phyloP scores from a whole-genome alignment of 2,329 filamentous ascomycete genomes.

The Penicillium sp. region DNA sequence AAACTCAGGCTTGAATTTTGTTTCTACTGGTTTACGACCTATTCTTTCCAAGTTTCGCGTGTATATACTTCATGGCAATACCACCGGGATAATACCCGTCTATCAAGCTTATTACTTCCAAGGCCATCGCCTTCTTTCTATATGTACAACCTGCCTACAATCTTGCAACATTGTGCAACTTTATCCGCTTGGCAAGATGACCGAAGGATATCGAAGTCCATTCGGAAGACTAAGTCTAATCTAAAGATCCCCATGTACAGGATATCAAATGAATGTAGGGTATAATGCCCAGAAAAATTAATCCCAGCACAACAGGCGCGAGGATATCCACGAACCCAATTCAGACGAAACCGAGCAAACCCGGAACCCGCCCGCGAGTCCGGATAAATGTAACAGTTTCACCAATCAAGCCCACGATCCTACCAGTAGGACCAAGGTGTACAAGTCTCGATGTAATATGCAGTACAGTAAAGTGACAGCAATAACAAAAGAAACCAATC shows the following conservation, averaged over 20 bases:
- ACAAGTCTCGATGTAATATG: background rate
- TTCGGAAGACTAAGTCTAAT: conserved; percentile 8
- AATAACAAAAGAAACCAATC: background rate
- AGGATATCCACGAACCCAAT: background rate
- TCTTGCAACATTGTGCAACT: background rate
- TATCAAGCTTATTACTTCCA: no score
- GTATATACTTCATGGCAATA: no score
- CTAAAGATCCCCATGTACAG: background rate
- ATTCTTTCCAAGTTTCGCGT: no score
- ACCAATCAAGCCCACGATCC: background rate
- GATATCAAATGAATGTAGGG: conserved; percentile 5
- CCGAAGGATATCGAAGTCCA: conserved; percentile 22
- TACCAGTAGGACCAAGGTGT: background rate
- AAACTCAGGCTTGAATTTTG: no score
- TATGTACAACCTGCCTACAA: background rate
- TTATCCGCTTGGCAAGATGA: background rate
- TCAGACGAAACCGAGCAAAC: background rate
- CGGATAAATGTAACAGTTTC: background rate
- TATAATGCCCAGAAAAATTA: background rate
- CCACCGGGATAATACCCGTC: no score
- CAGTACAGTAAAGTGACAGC: background rate
- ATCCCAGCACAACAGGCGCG: background rate
- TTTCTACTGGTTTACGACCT: no score
- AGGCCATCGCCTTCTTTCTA: no score
- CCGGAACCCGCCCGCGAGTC: conserved; percentile 4